Conservation (phyloP, 2,329 filamentous ascomycete species). For the Botrytis tulipae region DNA sequence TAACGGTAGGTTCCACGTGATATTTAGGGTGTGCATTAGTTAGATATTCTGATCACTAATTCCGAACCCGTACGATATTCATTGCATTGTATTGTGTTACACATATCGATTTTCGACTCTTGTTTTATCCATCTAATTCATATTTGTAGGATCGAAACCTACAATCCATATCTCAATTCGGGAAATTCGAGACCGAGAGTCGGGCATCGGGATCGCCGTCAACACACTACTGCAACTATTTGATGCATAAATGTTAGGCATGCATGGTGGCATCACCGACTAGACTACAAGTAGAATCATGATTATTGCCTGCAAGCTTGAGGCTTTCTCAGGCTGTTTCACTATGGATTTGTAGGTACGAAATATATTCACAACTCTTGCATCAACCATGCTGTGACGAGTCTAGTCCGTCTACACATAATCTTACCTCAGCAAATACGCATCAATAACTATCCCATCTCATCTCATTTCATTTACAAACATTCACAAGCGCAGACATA, state of each 20-base stretch:
- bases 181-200: background rate
- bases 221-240: constrained; percentile 12
- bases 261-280: constrained; percentile 10
- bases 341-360: background rate
- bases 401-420: background rate
- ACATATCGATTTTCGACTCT: background rate
- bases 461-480: background rate
- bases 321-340: background rate
- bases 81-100: background rate
- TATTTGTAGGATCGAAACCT: background rate
- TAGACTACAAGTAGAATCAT: constrained; percentile 21
- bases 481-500: background rate
- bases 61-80: background rate
- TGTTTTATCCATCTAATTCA: background rate
- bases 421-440: background rate
- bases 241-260: background rate
- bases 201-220: constrained; percentile 5
- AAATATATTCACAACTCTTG: background rate
- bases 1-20: background rate
- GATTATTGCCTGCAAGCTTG: background rate
- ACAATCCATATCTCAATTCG: background rate
- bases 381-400: background rate
- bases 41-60: background rate
- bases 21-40: background rate
- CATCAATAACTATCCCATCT: background rate